A percentile compares a stretch with the other conserved stretches of the same genome.
Evolutionary conservation across 2,329 filamentous ascomycete genomes (phyloP).

Genomic region (Ceratocystis alfenasii): DNA sequence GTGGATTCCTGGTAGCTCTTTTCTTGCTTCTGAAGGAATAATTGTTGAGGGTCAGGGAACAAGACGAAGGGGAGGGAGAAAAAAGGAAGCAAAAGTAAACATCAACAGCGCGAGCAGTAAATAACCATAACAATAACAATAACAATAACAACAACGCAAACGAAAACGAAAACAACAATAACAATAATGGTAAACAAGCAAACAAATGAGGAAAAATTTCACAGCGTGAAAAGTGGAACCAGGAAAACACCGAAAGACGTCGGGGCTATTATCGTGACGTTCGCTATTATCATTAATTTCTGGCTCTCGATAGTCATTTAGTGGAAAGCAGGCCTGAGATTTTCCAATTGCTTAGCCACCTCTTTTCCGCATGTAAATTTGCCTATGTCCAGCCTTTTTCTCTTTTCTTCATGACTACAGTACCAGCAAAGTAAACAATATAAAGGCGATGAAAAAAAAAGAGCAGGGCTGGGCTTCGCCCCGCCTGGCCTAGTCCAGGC

Average conservation of each 20-base stretch:
- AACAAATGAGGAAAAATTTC: not conserved
- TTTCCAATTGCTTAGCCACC: not conserved
- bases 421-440: no score
- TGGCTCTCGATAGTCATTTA: not conserved
- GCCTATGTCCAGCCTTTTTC: not conserved
- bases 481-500: not conserved
- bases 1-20: not conserved
- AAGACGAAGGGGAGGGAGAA: not conserved
- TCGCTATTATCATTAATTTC: no score
- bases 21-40: not conserved
- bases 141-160: not conserved
- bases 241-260: no score
- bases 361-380: not conserved
- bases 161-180: not conserved
- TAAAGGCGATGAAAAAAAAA: not conserved
- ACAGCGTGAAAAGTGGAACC: no score
- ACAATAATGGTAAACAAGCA: not conserved
- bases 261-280: no score
- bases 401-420: not conserved
- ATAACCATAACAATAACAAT: not conserved
- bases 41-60: slow-evolving; percentile 3
- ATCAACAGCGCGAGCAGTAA: not conserved
- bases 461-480: not conserved
- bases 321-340: no score
- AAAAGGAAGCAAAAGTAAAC: slow-evolving; percentile 8